Evolutionary conservation across 1,139 yeast species (phyloP), one percentile per base, ranked within the genome.

Genomic region (Debaryomyces subglobosus): DNA sequence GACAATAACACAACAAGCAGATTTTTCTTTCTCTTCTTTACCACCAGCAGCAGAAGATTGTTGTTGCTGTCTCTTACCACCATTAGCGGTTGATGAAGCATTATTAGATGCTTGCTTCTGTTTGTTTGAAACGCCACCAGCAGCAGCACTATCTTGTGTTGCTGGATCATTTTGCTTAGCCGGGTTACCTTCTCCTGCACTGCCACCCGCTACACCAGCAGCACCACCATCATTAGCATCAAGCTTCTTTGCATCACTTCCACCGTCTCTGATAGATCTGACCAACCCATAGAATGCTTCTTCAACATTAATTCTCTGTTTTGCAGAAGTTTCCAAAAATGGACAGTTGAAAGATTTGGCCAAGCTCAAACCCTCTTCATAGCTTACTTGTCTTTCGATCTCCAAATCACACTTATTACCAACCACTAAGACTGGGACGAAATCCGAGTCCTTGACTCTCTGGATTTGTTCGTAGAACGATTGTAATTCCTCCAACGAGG

Each of bases 291-390:
- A 86, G 67, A 95, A 94, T 2, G 96, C 90, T 61, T 90, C 96
- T 65, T 94, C 97, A 46, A 95, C 98, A 61, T 94, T 92, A 65
- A 90, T 84, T 57, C 96, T 84, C 64, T 87, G 92, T 73, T 94
- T 91, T 30, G 99, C 99, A 47, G 94, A 85, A 2, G 98, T 89
- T 69, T 94, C 99, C 61, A 91, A 78, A 63, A 92, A 95, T 39
- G 89, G 87, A 54, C 96, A 88, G 56, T 82, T 78, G 69, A 82
- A 87, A 51, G 81, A 79, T 59, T 81, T 82, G 39, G 96, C 95
- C 65, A 92, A 81, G 43, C 79, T 81, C 55, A 82, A 78, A 39
- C 97, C 97, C 63, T 89, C 96, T 57, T 87, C 94, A 55, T 82
- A 86, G 46, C 90, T 75, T 9, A 91, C 88, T 60, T 85, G 88